Evolutionary conservation across 2,329 filamentous ascomycete species (phyloP).

Genomic region (Beauveria sp.): DNA sequence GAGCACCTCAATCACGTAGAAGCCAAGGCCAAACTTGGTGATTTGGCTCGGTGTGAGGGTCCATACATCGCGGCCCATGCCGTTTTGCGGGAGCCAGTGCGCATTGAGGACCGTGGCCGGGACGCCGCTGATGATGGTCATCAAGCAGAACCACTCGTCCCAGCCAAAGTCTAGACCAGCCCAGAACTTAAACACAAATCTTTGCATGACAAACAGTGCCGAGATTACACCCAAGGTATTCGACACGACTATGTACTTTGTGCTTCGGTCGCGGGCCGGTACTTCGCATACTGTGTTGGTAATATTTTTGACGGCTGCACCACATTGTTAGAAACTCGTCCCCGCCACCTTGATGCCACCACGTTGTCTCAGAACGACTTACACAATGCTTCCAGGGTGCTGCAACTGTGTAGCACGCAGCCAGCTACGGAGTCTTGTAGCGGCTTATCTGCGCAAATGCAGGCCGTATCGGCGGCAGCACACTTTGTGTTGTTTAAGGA

Average conservation of each 20-base stretch:
- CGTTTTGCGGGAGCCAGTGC: constrained; percentile 18
- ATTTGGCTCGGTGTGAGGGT: constrained; percentile 19
- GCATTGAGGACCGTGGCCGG: constrained; percentile 19
- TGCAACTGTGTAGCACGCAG: constrained; percentile 3
- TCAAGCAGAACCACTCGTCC: constrained; percentile 23
- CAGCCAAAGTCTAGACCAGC: constrained; percentile 22
- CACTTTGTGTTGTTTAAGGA: not conserved
- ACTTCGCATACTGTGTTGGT: constrained; percentile 15
- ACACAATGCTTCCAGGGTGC: constrained; percentile 1
- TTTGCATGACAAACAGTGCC: constrained; percentile 26
- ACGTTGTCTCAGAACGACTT: not conserved
- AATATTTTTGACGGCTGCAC: constrained; percentile 10
- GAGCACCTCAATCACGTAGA: constrained; percentile 28
- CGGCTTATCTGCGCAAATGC: constrained; percentile 6
- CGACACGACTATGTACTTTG: constrained; percentile 13
- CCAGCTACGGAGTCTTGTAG: not conserved
- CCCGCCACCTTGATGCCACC: no score
- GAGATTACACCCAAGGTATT: constrained; percentile 24
- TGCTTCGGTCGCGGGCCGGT: constrained; percentile 12
- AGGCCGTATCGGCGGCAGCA: not conserved
- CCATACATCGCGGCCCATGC: constrained; percentile 27
- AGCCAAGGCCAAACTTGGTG: constrained; percentile 21
- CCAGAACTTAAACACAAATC: constrained; percentile 24
- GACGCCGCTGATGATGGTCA: constrained; percentile 15
- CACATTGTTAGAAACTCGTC: not conserved